These are phyloP conservation scores for Xylaria hypoxylon DNA, from an alignment of 2,329 filamentous ascomycete genomes.

Conservation along the genomic window DNA sequence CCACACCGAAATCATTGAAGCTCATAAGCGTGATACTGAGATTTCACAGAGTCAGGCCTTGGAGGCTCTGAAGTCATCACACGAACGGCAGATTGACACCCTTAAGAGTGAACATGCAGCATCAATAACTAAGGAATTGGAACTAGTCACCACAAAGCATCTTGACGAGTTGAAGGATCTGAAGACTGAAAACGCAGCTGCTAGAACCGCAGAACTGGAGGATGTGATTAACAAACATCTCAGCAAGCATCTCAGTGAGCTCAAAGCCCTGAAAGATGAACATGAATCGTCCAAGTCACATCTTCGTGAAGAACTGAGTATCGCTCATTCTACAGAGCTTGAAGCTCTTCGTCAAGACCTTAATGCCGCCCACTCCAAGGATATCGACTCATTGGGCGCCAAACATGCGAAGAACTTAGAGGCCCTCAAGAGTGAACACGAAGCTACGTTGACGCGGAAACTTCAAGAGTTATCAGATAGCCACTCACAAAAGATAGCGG, in stretches of 20 bases:
- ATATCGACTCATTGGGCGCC: constrained; percentile 40
- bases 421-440: constrained; percentile 36
- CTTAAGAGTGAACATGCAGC: constrained; percentile 47
- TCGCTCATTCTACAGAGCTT: constrained; percentile 43
- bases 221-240: constrained; percentile 38
- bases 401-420: constrained; percentile 38
- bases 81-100: constrained; percentile 46
- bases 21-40: constrained; percentile 50
- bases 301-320: constrained; percentile 38
- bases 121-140: constrained; percentile 43
- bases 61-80: constrained; percentile 47
- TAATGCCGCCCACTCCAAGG: constrained; percentile 39
- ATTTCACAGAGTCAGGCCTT: constrained; percentile 44
- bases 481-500: constrained; percentile 41
- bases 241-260: constrained; percentile 33
- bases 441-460: constrained; percentile 32
- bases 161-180: constrained; percentile 44
- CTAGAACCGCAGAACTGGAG: constrained; percentile 38
- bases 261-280: constrained; percentile 39
- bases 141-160: constrained; percentile 43
- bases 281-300: constrained; percentile 37
- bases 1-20: constrained; percentile 49
- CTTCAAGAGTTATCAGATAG: constrained; percentile 36
- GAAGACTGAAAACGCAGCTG: constrained; percentile 41
- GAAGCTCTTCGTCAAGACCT: constrained; percentile 35